These are phyloP conservation scores for Casuarina equisetifolia DNA, from an alignment of 306 rosid species.

Conservation along the genomic window DNA sequence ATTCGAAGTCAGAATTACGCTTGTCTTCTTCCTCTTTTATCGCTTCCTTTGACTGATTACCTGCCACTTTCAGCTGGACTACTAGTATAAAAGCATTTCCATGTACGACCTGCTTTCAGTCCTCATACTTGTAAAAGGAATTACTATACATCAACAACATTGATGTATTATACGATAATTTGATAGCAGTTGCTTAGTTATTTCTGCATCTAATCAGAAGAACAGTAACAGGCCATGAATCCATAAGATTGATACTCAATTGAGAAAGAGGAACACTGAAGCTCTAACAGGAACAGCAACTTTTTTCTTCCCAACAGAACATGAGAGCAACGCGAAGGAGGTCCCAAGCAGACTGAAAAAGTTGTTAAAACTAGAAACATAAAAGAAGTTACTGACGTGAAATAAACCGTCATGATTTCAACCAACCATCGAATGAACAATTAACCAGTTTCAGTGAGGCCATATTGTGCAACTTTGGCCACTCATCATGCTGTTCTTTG, in stretches of 20 bases:
- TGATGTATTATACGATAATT: neutral
- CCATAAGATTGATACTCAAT: neutral
- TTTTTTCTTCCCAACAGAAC: neutral
- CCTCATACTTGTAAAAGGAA: neutral
- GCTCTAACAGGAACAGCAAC: neutral
- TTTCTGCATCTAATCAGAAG: neutral
- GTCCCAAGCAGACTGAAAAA: neutral
- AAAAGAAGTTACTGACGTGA: neutral
- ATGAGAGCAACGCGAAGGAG: neutral
- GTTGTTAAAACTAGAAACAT: neutral
- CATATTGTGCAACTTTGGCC: no score
- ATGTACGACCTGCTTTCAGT: neutral
- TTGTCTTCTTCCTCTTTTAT: neutral
- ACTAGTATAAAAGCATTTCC: neutral
- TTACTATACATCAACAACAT: neutral
- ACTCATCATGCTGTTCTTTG: neutral
- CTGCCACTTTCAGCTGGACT: neutral
- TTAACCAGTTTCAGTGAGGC: neutral
- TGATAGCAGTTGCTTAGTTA: neutral
- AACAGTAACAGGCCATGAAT: neutral
- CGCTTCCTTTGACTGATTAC: no score
- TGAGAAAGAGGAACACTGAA: neutral
- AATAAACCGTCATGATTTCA: neutral
- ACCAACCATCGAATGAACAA: neutral
- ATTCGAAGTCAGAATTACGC: neutral